Base-by-base conservation (phyloP, 176 grass and related monocot species). In the Hyparrhenia diplandra region DNA sequence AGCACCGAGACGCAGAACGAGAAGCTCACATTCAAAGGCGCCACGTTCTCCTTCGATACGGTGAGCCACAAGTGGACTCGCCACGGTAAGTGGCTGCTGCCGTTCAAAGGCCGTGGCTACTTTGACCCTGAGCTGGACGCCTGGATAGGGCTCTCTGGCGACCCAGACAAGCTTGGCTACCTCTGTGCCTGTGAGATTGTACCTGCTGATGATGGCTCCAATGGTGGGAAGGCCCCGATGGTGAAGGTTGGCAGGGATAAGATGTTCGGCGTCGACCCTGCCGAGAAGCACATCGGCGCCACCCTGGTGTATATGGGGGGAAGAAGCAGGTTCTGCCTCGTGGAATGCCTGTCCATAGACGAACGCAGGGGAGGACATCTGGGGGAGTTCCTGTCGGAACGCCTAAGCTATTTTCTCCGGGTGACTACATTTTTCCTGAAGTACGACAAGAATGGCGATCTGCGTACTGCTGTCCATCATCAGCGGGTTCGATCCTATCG, bases 381-480 rank as follows among this genome's bases (percentile, higher is more conserved):
- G 69, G 24, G 9, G 42, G 42, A 72, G 2, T 14, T 10, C 20
- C 6, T 47, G 5, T 59, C 55, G 6, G 42, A 72, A 10, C 25
- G 69, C 21, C 14, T 14, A 14, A 5, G 42, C 6, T 36, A 67
- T 39, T 16, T 83, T 11, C 59, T 75, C 20, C 23, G 60, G n/a
- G 5, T 55, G 0, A 75, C 31, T 4, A 16, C 32, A 0, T 75
- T 83, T 21, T 83, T 23, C 65, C 81, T 66, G 71, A 64, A 75
- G 71, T 75, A 83, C 4, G 81, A 83, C 24, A 67, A 37, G n/a
- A 27, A 67, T 1, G 71, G 45, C 9, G 20, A 83, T 13, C 45
- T 55, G 17, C 32, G 46, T 4, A 10, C 34, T 18, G 9, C 24
- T n/a, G 43, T 1, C 1, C 14, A 2, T 5, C n/a, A 16, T 31